Base-by-base conservation (phyloP, 129 eudicot species). In the Sambucus nigra region DNA sequence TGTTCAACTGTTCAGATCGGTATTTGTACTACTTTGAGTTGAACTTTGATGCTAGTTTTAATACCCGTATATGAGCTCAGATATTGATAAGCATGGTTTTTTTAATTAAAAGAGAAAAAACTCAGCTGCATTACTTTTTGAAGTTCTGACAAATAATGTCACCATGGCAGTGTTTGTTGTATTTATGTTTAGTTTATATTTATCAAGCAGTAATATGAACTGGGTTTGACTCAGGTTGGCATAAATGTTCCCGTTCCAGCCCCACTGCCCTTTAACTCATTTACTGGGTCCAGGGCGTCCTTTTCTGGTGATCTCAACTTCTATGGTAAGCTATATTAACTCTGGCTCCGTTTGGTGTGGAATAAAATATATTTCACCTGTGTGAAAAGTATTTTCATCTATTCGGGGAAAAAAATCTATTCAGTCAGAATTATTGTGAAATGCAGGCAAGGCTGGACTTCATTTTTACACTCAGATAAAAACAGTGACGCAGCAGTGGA, bases 401-500 rank as follows among this genome's bases (percentile, higher is more conserved):
- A n/a, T n/a, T n/a, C n/a, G n/a, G n/a, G n/a, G n/a, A n/a, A n/a
- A n/a, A n/a, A n/a, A n/a, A n/a, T n/a, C n/a, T n/a, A n/a, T n/a
- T n/a, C n/a, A n/a, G n/a, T n/a, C n/a, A n/a, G n/a, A n/a, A n/a
- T 18, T 33, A 39, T 16, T 29, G 21, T 47, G 40, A 49, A 40
- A 51, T 68, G 63, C 78, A 84, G 97, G 95, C 64, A 89, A 84
- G 72, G 95, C 95, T 24, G 97, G 97, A 54, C 86, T 91, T 62
- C 81, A 91, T 57, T 91, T 81, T 46, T 91, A 55, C 69, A 91
- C 98, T 11, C 89, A 91, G 73, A 77, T 91, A 38, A 91, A 85
- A 76, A 85, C 95, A 1, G 94, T 85, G 54, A 81, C 95, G 39
- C 89, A 91, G 57, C 94, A 91, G 59, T 85, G 94, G 95, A 91